These are phyloP conservation scores for Fusarium marasasianum DNA, from an alignment of 2,329 filamentous ascomycete genomes.

Conservation along the genomic window DNA sequence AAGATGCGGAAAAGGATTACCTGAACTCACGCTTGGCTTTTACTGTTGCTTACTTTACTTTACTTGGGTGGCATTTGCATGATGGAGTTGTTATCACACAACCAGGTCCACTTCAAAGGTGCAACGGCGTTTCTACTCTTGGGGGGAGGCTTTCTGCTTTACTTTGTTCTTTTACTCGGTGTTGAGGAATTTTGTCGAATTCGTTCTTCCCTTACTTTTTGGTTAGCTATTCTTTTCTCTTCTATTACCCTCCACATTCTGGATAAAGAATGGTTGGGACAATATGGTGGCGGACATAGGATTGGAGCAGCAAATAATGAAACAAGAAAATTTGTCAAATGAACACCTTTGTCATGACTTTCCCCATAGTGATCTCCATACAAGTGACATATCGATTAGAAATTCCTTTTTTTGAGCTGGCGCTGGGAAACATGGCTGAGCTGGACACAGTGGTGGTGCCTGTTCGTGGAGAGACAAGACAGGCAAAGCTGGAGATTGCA, in stretches of 20 bases:
- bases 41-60: background rate
- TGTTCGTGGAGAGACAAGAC: background rate
- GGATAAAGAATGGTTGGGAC: background rate
- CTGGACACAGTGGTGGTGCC: background rate
- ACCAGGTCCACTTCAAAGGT: conserved; percentile 3
- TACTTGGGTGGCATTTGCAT: conserved; percentile 22
- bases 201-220: background rate
- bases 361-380: background rate
- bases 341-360: background rate
- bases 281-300: conserved; percentile 11
- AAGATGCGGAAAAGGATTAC: conserved; percentile 5
- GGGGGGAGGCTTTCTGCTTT: background rate
- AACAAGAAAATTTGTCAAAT: background rate
- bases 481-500: background rate
- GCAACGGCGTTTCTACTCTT: conserved; percentile 15
- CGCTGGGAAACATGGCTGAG: background rate
- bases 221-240: background rate
- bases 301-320: conserved; percentile 15
- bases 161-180: background rate
- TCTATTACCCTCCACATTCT: conserved; percentile 7
- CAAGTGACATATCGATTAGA: background rate
- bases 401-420: background rate
- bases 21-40: background rate
- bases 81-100: conserved; percentile 28
- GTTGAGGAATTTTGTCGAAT: background rate